Conservation (phyloP, 176 grass and related monocot species). For the Neostapfia colusana region DNA sequence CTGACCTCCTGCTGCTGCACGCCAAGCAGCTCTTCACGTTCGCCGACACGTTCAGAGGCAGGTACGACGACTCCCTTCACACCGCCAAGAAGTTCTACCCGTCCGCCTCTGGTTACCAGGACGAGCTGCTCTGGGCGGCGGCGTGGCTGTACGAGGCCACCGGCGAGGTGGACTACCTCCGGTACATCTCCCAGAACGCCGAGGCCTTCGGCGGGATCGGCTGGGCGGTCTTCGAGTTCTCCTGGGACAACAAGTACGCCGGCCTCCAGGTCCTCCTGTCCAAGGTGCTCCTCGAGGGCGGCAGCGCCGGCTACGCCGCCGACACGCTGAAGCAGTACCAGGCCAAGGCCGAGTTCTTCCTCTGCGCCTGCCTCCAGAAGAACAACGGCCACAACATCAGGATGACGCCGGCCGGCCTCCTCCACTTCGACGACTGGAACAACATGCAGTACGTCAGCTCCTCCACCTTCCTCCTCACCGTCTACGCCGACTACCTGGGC, state of each 20-base stretch:
- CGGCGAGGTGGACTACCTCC: slow-evolving; percentile 62
- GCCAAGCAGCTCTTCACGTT: slow-evolving; percentile 88
- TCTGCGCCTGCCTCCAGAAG: slow-evolving; percentile 89
- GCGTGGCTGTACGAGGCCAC: slow-evolving; percentile 89
- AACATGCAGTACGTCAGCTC: slow-evolving; percentile 90
- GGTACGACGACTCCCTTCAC: slow-evolving; percentile 61
- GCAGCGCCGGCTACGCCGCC: slow-evolving; percentile 11
- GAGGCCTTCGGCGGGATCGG: slow-evolving; percentile 67
- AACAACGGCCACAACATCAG: slow-evolving; percentile 70
- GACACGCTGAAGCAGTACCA: slow-evolving; percentile 72
- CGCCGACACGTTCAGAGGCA: slow-evolving; percentile 74
- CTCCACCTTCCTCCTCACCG: slow-evolving; percentile 66
- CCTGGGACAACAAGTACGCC: slow-evolving; percentile 98
- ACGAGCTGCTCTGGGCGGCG: slow-evolving; percentile 86
- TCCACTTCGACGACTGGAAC: slow-evolving; percentile 80
- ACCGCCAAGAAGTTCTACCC: slow-evolving; percentile 88
- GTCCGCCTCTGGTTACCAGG: slow-evolving; percentile 64
- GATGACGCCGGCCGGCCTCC: slow-evolving; percentile 67
- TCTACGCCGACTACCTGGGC: slow-evolving; percentile 73
- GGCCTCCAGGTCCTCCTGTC: slow-evolving; percentile 83
- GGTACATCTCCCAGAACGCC: slow-evolving; percentile 64
- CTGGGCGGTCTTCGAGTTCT: slow-evolving; percentile 79
- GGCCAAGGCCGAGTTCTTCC: slow-evolving; percentile 95
- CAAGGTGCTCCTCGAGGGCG: slow-evolving; percentile 58
- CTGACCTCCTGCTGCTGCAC: slow-evolving; percentile 70